Evolutionary conservation across 257 asterid species (phyloP).

Genomic region (Cinchona pubescens): DNA sequence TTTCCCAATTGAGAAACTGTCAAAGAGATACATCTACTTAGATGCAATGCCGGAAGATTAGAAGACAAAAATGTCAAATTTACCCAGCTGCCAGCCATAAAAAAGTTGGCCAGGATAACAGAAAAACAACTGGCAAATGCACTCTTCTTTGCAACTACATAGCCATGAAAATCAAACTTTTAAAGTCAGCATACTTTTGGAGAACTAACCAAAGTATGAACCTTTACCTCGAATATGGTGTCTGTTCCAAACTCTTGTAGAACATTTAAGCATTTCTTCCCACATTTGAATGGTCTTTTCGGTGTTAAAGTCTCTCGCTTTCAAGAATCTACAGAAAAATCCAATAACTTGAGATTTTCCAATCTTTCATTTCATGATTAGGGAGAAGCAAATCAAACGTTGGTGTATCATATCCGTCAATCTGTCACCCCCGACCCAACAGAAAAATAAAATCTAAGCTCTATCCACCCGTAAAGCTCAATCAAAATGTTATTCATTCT

Average conservation of each 20-base stretch:
- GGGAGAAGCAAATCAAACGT: not conserved
- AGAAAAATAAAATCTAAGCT: not conserved
- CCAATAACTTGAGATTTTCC: not conserved
- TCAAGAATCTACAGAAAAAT: conserved; percentile 57
- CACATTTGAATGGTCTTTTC: conserved; percentile 75
- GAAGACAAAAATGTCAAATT: too few relatives aligned
- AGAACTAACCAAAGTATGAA: conserved; percentile 6
- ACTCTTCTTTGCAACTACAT: not conserved
- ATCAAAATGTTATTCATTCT: not conserved
- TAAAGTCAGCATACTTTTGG: not conserved
- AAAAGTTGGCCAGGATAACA: not conserved
- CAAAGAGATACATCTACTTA: not conserved
- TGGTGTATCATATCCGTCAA: not conserved
- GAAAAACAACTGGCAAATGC: not conserved
- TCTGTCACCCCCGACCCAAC: not conserved
- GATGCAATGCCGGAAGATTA: conserved; percentile 4
- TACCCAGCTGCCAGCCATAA: too few relatives aligned
- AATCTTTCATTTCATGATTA: not conserved
- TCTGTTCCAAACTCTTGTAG: conserved; percentile 80
- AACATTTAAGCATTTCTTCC: conserved; percentile 97
- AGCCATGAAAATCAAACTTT: not conserved
- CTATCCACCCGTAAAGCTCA: not conserved
- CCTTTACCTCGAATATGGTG: conserved; percentile 77
- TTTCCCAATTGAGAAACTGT: not conserved
- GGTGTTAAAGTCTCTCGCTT: conserved; percentile 75